phyloP scores from a whole-genome alignment of 73 alveolate species.

The Tetrahymena malaccensis region DNA sequence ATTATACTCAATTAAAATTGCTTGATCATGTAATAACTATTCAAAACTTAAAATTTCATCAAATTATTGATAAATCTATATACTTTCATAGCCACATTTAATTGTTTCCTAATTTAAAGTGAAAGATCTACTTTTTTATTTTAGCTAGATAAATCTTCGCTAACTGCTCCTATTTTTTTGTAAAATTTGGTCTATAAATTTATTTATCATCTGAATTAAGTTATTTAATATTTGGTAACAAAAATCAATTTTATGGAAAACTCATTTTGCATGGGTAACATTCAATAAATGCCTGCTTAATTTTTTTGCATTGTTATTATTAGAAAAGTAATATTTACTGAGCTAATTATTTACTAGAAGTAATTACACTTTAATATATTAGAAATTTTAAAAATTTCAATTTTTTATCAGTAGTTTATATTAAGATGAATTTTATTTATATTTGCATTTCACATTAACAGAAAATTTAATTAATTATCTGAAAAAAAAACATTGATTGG shows the following conservation, averaged over 20 bases:
- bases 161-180: background rate
- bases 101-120: background rate
- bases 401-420: too few species aligned
- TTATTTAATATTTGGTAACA: too few species aligned
- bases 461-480: too few species aligned
- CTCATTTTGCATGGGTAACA: too few species aligned
- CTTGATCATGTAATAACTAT: background rate
- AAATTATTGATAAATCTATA: background rate
- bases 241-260: too few species aligned
- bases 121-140: background rate
- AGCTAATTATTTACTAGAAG: background rate
- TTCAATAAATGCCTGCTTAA: too few species aligned
- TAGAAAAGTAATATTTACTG: background rate
- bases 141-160: background rate
- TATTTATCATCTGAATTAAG: too few species aligned
- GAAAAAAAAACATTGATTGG: background rate
- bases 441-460: background rate
- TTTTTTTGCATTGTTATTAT: too few species aligned
- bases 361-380: background rate
- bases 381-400: background rate
- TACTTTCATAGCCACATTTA: background rate
- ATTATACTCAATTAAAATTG: background rate
- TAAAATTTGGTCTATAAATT: too few species aligned
- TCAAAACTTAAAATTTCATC: background rate
- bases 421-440: too few species aligned